Percentiles rank a stretch among this genome's conserved stretches.
phyloP scores from a whole-genome alignment of 352 stramenopile species.

The Globisporangium rhizosaccharum region DNA sequence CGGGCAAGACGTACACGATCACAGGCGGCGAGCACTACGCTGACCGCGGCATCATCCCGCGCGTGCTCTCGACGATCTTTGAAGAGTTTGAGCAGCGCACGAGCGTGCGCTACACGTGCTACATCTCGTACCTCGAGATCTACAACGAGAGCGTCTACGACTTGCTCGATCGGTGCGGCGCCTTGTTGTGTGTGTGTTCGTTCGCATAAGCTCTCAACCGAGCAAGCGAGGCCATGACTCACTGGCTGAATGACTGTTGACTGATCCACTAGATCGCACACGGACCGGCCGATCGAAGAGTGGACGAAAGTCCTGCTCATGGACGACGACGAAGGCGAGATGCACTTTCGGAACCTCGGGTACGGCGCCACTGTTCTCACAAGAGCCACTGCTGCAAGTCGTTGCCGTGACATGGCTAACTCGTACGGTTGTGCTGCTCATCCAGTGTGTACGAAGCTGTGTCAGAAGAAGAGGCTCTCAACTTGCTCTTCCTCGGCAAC shows the following conservation, averaged over 20 bases:
- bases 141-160: slow-evolving; percentile 97
- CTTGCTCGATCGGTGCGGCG: slow-evolving; percentile 64
- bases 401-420: neutral
- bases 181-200: neutral
- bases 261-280: slow-evolving; percentile 39
- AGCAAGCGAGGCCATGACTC: neutral
- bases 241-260: neutral
- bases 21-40: slow-evolving; percentile 89
- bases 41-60: slow-evolving; percentile 93
- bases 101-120: slow-evolving; percentile 71
- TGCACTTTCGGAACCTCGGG: slow-evolving; percentile 77
- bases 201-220: too few relatives aligned
- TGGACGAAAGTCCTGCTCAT: slow-evolving; percentile 78
- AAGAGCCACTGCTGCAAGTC: neutral
- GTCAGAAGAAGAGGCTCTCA: slow-evolving; percentile 91
- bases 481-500: slow-evolving; percentile 94
- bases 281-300: slow-evolving; percentile 66
- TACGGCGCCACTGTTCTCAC: slow-evolving; percentile 6
- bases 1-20: slow-evolving; percentile 77
- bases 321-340: slow-evolving; percentile 74
- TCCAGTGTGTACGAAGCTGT: slow-evolving; percentile 69
- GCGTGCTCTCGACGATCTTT: slow-evolving; percentile 92
- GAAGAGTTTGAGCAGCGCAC: slow-evolving; percentile 60
- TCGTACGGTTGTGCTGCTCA: neutral
- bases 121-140: slow-evolving; percentile 95